These are phyloP conservation scores for Coleophoma eucalyptorum DNA, from an alignment of 2,329 filamentous ascomycete species.

Conservation along the genomic window DNA sequence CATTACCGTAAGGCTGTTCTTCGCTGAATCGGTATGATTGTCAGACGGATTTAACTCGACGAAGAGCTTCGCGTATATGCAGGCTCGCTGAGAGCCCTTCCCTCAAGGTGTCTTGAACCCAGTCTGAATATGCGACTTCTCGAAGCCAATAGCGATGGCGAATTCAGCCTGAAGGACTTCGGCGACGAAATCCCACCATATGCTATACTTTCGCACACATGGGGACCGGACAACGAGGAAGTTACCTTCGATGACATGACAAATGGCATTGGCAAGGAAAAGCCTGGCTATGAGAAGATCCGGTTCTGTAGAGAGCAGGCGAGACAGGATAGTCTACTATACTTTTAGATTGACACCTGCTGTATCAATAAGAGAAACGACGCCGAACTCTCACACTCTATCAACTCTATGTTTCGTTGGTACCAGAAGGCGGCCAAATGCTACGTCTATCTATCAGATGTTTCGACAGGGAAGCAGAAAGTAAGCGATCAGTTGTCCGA, in stretches of 20 bases:
- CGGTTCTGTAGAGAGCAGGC: conserved; percentile 10
- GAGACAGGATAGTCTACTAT: conserved; percentile 3
- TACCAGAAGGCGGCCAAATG: background rate
- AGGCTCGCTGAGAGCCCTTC: too few species aligned
- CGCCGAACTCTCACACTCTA: background rate
- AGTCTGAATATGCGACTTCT: conserved; percentile 18
- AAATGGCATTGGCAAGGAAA: conserved; percentile 1
- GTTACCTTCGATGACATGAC: conserved; percentile 9
- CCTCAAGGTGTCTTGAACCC: too few species aligned
- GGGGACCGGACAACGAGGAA: conserved; percentile 11
- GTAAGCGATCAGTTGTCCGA: background rate
- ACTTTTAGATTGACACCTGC: background rate
- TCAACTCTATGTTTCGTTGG: background rate
- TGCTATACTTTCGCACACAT: conserved; percentile 20
- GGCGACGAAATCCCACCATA: conserved; percentile 14
- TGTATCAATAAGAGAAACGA: conserved; percentile 3
- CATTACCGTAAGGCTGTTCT: too few species aligned
- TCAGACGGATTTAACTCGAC: too few species aligned
- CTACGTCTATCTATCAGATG: too few species aligned
- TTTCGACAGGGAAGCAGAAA: background rate
- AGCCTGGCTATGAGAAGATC: conserved; percentile 10
- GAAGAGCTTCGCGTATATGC: too few species aligned
- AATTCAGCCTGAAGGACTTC: conserved; percentile 12
- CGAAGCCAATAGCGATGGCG: conserved; percentile 5
- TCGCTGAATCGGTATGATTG: too few species aligned